Base-by-base conservation (phyloP, 306 rosid genomes). In the Cercis canadensis region DNA sequence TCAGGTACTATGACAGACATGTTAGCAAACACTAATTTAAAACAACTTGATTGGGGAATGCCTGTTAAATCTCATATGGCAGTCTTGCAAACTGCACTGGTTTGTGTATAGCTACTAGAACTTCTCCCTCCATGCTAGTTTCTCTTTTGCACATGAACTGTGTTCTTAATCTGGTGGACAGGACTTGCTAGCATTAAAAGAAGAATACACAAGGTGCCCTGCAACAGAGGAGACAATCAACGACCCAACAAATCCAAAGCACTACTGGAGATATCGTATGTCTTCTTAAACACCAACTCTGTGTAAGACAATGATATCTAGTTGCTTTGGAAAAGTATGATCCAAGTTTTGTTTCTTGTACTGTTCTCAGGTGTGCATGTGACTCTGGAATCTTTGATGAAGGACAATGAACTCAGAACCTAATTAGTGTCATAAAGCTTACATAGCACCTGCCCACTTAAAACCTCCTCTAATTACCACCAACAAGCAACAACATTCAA, bases 201-300 rank as follows among this genome's bases (percentile, higher is more conserved):
- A 89, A 57, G 89, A 90, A 37, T 94, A 90, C 72, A 81, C 92
- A 46, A 68, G 84, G 37, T 92, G 95, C 24, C 95, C 97, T 5
- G 98, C 96, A 34, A 40, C 53, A 8, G 98, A 94, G 83, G 98
- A 94, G 87, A 90, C 96, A 5, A 87, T 94, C 84, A 90, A 94
- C 8, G 94, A 94, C 80, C 98, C 98, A 15, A 94, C 98, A 16
- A 94, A 94, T 73, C 97, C 98, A 0, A 94, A 89, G 84, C 98
- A 94, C 74, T 94, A 94, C 69, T 94, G 98, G 98, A 86, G 98
- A 94, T 94, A 55, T 69, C 98, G 98, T 94, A 86, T 15, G 96
- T 78, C 37, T 62, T 12, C 52, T 59, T 56, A 24, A 44, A 45
- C n/a, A 49, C 14, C 46, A 17, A 60, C 44, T 47, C 66, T 55